A percentile compares a stretch with the other conserved stretches of the same genome.
Evolutionary conservation across 495 filamentous ascomycete genomes (phyloP).

Genomic region (Aspergillus incahuasiensis): DNA sequence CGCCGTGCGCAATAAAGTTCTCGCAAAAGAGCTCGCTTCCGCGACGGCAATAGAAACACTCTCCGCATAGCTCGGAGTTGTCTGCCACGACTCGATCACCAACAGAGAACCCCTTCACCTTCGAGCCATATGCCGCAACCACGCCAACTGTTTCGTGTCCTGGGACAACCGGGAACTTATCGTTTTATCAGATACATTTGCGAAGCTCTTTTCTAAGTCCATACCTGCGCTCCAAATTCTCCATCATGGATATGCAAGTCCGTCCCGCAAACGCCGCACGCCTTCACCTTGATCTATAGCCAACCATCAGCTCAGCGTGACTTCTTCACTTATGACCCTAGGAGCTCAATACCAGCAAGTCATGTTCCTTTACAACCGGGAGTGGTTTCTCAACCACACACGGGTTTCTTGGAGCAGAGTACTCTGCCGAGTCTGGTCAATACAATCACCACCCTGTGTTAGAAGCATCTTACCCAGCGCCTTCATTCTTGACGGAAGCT

Average conservation of each 20-base stretch:
- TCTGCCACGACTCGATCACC: background rate
- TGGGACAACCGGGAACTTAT: background rate
- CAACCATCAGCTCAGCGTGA: background rate
- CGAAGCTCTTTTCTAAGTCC: background rate
- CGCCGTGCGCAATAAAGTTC: conserved; percentile 53
- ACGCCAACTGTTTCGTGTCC: conserved; percentile 2
- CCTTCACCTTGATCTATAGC: background rate
- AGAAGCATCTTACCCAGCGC: background rate
- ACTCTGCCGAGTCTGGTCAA: background rate
- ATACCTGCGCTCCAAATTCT: background rate
- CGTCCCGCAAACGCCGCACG: background rate
- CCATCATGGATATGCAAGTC: background rate
- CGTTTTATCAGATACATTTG: background rate
- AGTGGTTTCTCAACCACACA: background rate
- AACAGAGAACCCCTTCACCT: background rate
- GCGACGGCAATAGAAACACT: conserved; percentile 59
- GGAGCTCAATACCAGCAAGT: background rate
- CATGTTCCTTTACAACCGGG: background rate
- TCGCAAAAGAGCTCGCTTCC: conserved; percentile 56
- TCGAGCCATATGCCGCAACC: conserved; percentile 13
- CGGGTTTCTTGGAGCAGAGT: background rate
- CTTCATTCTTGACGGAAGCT: background rate
- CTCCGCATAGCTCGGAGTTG: background rate
- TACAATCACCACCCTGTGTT: background rate
- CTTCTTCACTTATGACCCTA: background rate